phyloP scores from a whole-genome alignment of 352 stramenopile species.

The Thraustochytrium sp. region DNA sequence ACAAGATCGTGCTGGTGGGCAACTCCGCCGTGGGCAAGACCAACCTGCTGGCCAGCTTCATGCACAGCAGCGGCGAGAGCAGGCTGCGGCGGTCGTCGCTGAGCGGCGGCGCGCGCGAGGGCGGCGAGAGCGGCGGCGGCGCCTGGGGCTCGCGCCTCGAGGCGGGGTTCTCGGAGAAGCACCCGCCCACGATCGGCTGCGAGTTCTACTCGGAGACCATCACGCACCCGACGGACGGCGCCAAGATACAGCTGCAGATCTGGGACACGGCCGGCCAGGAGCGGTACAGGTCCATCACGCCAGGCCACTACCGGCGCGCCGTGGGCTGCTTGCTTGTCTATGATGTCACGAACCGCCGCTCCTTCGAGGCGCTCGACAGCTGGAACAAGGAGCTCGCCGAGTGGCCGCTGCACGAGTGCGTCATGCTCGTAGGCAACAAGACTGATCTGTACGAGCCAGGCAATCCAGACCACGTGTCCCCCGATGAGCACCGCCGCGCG shows the following conservation, averaged over 20 bases:
- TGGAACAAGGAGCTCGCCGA: not conserved
- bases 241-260: constrained; percentile 53
- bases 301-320: constrained; percentile 74
- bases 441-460: constrained; percentile 1
- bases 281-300: constrained; percentile 82
- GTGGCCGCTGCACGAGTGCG: constrained; percentile 17
- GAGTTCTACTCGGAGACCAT: constrained; percentile 11
- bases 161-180: constrained; percentile 49
- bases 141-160: not conserved
- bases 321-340: constrained; percentile 9
- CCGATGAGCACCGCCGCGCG: constrained; percentile 27
- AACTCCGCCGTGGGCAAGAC: constrained; percentile 89
- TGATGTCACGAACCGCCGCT: constrained; percentile 3
- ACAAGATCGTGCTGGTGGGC: constrained; percentile 80
- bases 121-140: not conserved
- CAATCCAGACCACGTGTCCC: constrained; percentile 10
- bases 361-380: not conserved
- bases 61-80: constrained; percentile 92
- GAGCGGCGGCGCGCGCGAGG: no score
- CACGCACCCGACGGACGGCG: constrained; percentile 1
- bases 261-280: constrained; percentile 91
- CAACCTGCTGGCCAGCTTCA: constrained; percentile 92
- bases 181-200: constrained; percentile 71
- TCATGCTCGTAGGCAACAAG: constrained; percentile 35
- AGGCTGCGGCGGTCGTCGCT: no score